Conservation (phyloP, 345 rosid genomes). For the Noccaea caerulescens region DNA sequence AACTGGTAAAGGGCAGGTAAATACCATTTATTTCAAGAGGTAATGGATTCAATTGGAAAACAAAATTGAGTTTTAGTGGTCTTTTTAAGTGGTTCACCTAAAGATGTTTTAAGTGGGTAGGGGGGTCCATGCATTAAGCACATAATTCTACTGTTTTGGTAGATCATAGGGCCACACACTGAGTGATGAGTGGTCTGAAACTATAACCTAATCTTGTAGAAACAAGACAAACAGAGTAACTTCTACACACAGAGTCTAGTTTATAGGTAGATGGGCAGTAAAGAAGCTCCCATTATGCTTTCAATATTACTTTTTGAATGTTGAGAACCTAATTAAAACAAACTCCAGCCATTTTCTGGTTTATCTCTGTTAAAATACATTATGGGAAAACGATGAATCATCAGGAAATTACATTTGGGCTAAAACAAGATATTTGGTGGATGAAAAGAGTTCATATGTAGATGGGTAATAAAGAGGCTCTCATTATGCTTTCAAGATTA, state of each 20-base stretch:
- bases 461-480: too few species aligned
- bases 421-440: constrained; percentile 1
- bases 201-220: constrained; percentile 21
- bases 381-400: background rate
- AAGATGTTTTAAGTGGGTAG: background rate
- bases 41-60: constrained; percentile 12
- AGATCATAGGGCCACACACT: constrained; percentile 15
- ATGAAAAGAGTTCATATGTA: too few species aligned
- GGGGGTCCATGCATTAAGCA: constrained; percentile 10
- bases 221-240: constrained; percentile 17
- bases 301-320: constrained; percentile 7
- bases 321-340: background rate
- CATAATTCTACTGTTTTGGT: constrained; percentile 22
- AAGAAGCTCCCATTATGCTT: constrained; percentile 3
- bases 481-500: too few species aligned
- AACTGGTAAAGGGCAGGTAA: constrained; percentile 36
- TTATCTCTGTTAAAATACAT: constrained; percentile 10
- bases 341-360: constrained; percentile 9
- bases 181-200: constrained; percentile 11
- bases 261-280: constrained; percentile 3
- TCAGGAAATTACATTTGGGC: background rate
- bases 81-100: constrained; percentile 44
- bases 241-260: constrained; percentile 1
- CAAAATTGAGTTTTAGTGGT: background rate
- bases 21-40: constrained; percentile 17